Evolutionary conservation across 2,329 filamentous ascomycete genomes (phyloP).

Genomic region (Huntiella decipiens): DNA sequence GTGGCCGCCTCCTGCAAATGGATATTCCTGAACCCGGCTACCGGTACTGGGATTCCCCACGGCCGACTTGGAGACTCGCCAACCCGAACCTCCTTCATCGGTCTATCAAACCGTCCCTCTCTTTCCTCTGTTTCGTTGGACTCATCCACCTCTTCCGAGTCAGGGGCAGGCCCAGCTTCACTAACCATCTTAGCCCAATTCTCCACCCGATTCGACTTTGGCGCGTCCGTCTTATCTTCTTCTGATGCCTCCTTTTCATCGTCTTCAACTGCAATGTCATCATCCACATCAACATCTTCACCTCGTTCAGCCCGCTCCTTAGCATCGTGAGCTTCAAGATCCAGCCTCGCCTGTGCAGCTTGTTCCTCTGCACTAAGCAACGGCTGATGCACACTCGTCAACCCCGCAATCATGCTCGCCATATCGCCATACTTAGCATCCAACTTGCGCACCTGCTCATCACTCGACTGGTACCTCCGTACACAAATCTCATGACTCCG

Average conservation of each 20-base stretch:
- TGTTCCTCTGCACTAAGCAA: conserved; percentile 48
- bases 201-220: conserved; percentile 48
- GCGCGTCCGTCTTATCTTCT: neutral
- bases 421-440: conserved; percentile 89
- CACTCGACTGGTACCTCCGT: conserved; percentile 71
- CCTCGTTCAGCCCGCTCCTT: conserved; percentile 10
- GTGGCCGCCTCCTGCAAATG: neutral
- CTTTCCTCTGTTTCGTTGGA: conserved; percentile 35
- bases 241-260: conserved; percentile 18
- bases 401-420: conserved; percentile 82
- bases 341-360: neutral
- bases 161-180: conserved; percentile 15
- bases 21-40: conserved; percentile 16
- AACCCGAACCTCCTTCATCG: conserved; percentile 74
- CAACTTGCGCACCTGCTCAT: conserved; percentile 66
- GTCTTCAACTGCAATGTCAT: conserved; percentile 12
- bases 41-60: conserved; percentile 75
- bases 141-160: conserved; percentile 22
- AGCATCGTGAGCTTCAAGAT: conserved; percentile 21
- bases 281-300: neutral
- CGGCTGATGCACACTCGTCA: conserved; percentile 72
- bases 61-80: conserved; percentile 85
- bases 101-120: conserved; percentile 61
- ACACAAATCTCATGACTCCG: conserved; percentile 88
- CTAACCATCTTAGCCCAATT: conserved; percentile 71